Conservation (phyloP, 495 filamentous ascomycete genomes). For the Podospora bellae-mahoneyi region DNA sequence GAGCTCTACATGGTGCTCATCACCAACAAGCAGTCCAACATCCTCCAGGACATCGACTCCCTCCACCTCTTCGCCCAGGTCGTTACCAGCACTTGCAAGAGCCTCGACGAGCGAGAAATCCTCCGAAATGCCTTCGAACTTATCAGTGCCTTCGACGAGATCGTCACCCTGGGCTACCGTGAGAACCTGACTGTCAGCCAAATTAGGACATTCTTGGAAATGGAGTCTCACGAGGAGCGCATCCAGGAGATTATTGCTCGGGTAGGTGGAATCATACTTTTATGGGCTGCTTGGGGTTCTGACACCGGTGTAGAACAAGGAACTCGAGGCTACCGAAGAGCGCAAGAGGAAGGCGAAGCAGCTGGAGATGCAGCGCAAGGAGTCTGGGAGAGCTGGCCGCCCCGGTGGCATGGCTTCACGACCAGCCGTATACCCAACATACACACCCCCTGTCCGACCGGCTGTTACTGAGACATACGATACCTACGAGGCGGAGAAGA, state of each 20-base stretch:
- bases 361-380: slow-evolving; percentile 95
- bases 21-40: slow-evolving; percentile 98
- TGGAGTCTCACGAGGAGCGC: slow-evolving; percentile 98
- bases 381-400: slow-evolving; percentile 59
- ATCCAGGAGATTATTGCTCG: slow-evolving; percentile 96
- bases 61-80: slow-evolving; percentile 97
- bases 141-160: slow-evolving; percentile 91
- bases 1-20: slow-evolving; percentile 99
- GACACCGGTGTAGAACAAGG: slow-evolving; percentile 74
- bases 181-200: slow-evolving; percentile 93
- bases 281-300: slow-evolving; percentile 20
- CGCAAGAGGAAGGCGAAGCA: slow-evolving; percentile 97
- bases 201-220: slow-evolving; percentile 98
- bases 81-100: slow-evolving; percentile 93
- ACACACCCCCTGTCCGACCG: slow-evolving; percentile 74
- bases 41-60: slow-evolving; percentile 97
- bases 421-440: slow-evolving; percentile 79
- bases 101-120: slow-evolving; percentile 91
- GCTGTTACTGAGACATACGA: slow-evolving; percentile 79
- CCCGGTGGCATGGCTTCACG: slow-evolving; percentile 54
- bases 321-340: slow-evolving; percentile 95
- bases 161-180: slow-evolving; percentile 90
- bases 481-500: slow-evolving; percentile 93
- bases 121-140: slow-evolving; percentile 91
- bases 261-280: slow-evolving; percentile 46